Base-by-base conservation (phyloP, 257 asterid species). In the Salvia hispanica region DNA sequence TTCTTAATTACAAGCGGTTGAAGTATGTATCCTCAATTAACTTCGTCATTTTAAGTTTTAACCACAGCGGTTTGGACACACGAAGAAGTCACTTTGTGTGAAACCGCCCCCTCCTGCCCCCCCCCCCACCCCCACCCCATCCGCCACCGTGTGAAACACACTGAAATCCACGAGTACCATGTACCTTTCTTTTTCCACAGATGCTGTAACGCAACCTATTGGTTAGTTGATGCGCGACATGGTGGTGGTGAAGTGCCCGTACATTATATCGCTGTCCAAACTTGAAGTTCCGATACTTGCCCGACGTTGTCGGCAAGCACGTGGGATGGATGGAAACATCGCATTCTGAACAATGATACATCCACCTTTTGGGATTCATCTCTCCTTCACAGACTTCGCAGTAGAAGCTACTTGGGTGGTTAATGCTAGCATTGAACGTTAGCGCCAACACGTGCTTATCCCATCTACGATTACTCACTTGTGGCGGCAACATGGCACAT, bases 31-130 rank as follows among this genome's bases (percentile, higher is more conserved):
- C 3, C 0, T 10, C 62, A 58, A 36, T 15, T 25, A 25, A 25
- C 33, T n/a, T 9, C 0, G 0, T 13, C 8, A 14, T 14, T 0
- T 4, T 3, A 1, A 12, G 8, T 14, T 0, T 4, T 3, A 1
- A 12, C 64, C 64, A 21, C 64, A 58, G 9, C 14, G 48, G 3
- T 1, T 0, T 4, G 47, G 47, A 40, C 72, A 53, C 63, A 66
- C 54, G 72, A 54, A 58, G 46, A 66, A 66, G 14, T 43, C 21
- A 18, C 72, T n/a, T 58, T 37, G 10, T 58, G 31, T 0, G 53
- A 2, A 0, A 5, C n/a, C n/a, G n/a, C n/a, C n/a, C n/a, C n/a
- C n/a, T n/a, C n/a, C n/a, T n/a, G n/a, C n/a, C n/a, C n/a, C n/a
- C n/a, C n/a, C n/a, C n/a, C n/a, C n/a, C n/a, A n/a, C n/a, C n/a